Base-by-base conservation (phyloP, 306 rosid genomes). In the Begonia peltatifolia region DNA sequence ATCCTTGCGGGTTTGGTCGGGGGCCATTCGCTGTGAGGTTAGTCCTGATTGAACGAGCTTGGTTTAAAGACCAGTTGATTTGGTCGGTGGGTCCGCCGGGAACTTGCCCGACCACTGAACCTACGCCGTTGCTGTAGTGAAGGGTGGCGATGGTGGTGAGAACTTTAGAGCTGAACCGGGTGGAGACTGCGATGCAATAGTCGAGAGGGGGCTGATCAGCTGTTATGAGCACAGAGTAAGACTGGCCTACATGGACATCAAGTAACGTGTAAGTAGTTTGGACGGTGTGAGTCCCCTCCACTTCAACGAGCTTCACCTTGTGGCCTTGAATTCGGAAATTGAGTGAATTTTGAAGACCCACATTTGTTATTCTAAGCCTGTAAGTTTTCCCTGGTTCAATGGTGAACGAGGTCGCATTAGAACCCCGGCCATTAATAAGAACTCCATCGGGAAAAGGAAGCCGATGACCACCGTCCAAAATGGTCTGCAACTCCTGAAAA, bases 1-100 rank as follows among this genome's bases (percentile, higher is more conserved):
- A 90, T 5, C 97, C 97, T 47, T 90, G 95, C 12, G 97, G 97
- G 50, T 90, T 90, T 14, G 97, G 97, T 58, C 95, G 83, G 18
- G 95, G 97, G 55, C 97, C 97, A 72, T 95, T 90, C 0, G 97
- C 97, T 9, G 87, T 85, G 14, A 90, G 62, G 56, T 90, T 90
- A 1, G 94, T 90, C 86, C 97, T 90, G 63, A 90, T 83, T 9
- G 92, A 73, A 4, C 85, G 82, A 59, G 95, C 97, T 72, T 90
- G 97, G 46, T 67, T 42, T 6, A 90, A 50, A 14, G 97, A 90
- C 92, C 92, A 90, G 38, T 74, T 87, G 3, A 76, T 71, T 52
- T 83, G 68, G 30, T 61, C 57, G 38, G 88, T 79, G 2, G 95
- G 97, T 10, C 87, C 92, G 11, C 55, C 73, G 0, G 97, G 97